Conservation (phyloP, 768 basidiomycete genomes). For the Termitomyces sp. region DNA sequence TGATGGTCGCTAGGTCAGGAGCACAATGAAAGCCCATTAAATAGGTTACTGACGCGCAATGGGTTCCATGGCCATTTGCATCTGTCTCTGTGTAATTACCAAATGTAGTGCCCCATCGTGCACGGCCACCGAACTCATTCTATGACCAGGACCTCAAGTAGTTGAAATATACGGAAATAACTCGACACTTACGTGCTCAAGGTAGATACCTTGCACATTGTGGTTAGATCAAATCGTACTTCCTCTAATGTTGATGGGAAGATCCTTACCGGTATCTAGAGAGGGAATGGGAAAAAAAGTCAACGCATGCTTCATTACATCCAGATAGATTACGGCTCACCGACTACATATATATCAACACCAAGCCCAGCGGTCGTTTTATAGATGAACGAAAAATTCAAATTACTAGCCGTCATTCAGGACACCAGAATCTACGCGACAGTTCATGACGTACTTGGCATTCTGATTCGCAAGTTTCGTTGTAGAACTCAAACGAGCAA, state of each 20-base stretch:
- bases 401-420: no score
- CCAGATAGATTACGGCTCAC: neutral
- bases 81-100: neutral
- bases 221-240: no score
- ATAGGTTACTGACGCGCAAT: neutral
- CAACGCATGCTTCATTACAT: no score
- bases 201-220: neutral
- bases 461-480: neutral
- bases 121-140: neutral
- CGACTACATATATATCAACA: neutral
- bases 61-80: neutral
- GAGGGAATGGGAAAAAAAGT: neutral
- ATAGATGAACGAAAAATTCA: neutral
- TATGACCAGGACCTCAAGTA: no score
- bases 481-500: neutral
- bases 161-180: no score
- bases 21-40: neutral
- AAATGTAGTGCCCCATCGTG: neutral
- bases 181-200: neutral
- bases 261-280: neutral
- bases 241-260: no score
- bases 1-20: neutral
- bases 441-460: neutral
- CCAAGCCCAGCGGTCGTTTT: neutral
- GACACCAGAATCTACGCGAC: no score